Base-by-base conservation (phyloP, 2,329 filamentous ascomycete species). In the Alternaria sp. region DNA sequence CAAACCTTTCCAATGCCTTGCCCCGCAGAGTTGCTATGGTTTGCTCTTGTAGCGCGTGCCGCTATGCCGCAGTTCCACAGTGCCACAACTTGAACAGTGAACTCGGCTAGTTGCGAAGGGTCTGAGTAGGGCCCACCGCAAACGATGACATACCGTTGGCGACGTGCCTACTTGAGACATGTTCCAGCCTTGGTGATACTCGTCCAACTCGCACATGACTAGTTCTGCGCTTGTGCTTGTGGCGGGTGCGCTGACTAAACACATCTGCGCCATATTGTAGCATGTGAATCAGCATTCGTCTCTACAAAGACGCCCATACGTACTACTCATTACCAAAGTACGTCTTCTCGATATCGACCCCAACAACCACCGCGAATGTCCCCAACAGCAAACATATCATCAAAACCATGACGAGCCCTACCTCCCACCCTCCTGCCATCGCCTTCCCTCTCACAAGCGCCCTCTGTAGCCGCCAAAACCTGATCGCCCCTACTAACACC, bases 381-480 rank as follows among this genome's bases (percentile, higher is more conserved):
- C 47, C 66, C 4, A 65, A 7, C 14, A 71, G 20, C 18, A 71
- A 51, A 60, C 83, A 36, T 30, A 83, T 74, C 32, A 82, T 74
- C 28, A 83, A 72, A 3, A 75, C 62, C 59, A 83, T 84, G 12
- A 88, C 80, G 0, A 76, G 65, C 53, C 81, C 78, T 7, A 89
- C 69, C 69, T 89, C 87, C 83, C 86, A 88, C 0, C 87, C 87
- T 6, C 87, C 87, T 2, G 82, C 81, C 69, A 84, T 76, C 0
- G 87, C 81, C 69, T 84, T 88, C 0, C 87, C 88, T 59, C 83
- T 73, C 4, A 86, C 76, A 61, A 90, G 84, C 1, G 85, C 86
- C 70, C 81, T 81, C 73, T 90, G 88, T 65, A 88, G 83, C 58
- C 84, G 82, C 83, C 85, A 90, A 67, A 87, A 89, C 26, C 88